These are phyloP conservation scores for Brasenia schreberi DNA, from an alignment of 164 flowering plant genomes.

Conservation along the genomic window DNA sequence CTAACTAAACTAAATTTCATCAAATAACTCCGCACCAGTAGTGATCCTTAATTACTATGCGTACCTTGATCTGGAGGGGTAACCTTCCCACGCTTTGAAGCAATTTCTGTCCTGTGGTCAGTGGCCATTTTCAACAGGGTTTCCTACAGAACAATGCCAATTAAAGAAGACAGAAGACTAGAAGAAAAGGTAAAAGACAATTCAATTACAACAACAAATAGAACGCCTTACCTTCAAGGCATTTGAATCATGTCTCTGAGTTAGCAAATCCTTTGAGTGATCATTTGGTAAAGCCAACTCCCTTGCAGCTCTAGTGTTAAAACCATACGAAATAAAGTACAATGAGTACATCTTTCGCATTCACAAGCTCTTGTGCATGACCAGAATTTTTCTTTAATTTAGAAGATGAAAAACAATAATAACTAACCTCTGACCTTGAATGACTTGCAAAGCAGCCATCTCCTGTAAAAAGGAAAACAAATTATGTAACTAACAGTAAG, in stretches of 20 bases:
- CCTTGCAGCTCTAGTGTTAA: constrained; percentile 35
- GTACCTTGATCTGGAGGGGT: constrained; percentile 41
- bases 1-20: not conserved
- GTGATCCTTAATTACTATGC: not conserved
- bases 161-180: not conserved
- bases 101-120: constrained; percentile 76
- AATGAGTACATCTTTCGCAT: too few species aligned
- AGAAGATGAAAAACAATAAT: not conserved
- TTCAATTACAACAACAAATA: not conserved
- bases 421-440: constrained; percentile 57
- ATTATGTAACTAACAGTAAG: not conserved
- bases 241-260: constrained; percentile 64
- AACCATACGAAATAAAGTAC: not conserved
- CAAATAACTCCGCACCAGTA: too few species aligned
- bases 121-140: constrained; percentile 71
- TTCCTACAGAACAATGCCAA: constrained; percentile 34
- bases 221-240: constrained; percentile 49
- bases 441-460: constrained; percentile 53
- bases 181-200: not conserved
- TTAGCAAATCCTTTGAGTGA: constrained; percentile 43
- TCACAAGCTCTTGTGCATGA: too few species aligned
- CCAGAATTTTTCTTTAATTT: not conserved
- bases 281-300: constrained; percentile 22
- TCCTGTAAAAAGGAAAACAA: constrained; percentile 32
- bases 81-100: constrained; percentile 59